Evolutionary conservation across 768 basidiomycete genomes (phyloP).

Genomic region (Amanita polypyramis): DNA sequence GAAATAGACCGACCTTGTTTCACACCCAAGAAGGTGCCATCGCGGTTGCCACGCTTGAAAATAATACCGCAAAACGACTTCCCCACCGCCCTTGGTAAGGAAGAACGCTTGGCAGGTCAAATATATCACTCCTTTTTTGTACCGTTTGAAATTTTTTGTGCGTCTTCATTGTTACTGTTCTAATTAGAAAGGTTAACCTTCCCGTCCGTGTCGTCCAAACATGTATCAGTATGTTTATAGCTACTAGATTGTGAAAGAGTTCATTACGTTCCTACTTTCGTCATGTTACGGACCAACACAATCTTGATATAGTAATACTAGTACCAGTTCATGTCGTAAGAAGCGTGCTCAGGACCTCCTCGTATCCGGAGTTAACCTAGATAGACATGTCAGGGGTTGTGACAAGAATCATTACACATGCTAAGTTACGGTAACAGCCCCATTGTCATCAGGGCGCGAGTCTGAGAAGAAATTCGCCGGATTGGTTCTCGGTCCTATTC

Average conservation of each 20-base stretch:
- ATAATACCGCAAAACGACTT: neutral
- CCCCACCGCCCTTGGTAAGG: conserved; percentile 8
- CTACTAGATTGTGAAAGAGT: neutral
- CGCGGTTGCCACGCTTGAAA: neutral
- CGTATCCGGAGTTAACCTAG: conserved; percentile 3
- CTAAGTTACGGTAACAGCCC: neutral
- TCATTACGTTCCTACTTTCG: neutral
- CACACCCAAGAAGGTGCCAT: neutral
- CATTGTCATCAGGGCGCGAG: neutral
- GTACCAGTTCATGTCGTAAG: neutral
- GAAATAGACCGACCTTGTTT: neutral
- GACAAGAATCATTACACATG: neutral
- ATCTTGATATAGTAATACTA: neutral
- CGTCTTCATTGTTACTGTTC: neutral
- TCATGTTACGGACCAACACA: conserved; percentile 1
- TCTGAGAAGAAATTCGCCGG: neutral
- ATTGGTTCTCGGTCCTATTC: conserved; percentile 3
- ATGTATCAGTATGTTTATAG: conserved; percentile 4
- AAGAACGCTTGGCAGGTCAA: neutral
- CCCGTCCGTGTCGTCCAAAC: neutral
- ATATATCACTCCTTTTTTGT: neutral
- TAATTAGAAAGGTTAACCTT: neutral
- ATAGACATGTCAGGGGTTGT: conserved; percentile 5
- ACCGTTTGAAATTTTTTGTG: too few species aligned
- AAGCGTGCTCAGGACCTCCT: neutral